Conservation (phyloP, 306 rosid species). For the Sophora flavescens region DNA sequence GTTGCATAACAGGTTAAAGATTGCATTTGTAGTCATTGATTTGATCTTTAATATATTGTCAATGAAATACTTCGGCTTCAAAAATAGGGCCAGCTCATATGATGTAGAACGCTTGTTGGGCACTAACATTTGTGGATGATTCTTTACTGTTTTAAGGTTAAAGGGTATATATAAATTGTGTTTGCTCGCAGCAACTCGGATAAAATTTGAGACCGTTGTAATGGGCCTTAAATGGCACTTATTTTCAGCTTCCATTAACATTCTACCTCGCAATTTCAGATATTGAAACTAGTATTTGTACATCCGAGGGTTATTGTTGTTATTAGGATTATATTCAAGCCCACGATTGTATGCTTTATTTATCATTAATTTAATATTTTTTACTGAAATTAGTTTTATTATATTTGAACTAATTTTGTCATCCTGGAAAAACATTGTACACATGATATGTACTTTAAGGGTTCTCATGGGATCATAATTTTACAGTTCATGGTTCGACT, state of each 20-base stretch:
- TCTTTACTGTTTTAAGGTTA: not conserved
- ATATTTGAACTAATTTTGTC: not conserved
- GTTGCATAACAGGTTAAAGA: not conserved
- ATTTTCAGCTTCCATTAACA: not conserved
- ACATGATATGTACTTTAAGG: too few relatives aligned
- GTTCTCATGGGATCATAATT: too few relatives aligned
- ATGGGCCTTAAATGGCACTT: not conserved
- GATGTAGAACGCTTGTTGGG: constrained; percentile 9
- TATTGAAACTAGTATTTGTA: not conserved
- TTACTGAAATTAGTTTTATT: not conserved
- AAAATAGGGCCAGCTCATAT: not conserved
- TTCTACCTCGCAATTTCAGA: not conserved
- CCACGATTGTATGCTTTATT: not conserved
- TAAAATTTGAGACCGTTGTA: not conserved
- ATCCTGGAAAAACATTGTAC: not conserved
- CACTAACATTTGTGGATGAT: not conserved
- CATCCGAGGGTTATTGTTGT: not conserved
- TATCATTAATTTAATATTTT: not conserved
- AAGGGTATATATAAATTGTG: constrained; percentile 7
- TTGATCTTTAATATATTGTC: not conserved
- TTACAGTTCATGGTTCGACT: not conserved
- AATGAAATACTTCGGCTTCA: not conserved
- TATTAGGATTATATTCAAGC: constrained; percentile 20
- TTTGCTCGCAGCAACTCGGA: constrained; percentile 13
- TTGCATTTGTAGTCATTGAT: not conserved